phyloP scores from a whole-genome alignment of 352 stramenopile genomes.

The Pythium apleroticum region DNA sequence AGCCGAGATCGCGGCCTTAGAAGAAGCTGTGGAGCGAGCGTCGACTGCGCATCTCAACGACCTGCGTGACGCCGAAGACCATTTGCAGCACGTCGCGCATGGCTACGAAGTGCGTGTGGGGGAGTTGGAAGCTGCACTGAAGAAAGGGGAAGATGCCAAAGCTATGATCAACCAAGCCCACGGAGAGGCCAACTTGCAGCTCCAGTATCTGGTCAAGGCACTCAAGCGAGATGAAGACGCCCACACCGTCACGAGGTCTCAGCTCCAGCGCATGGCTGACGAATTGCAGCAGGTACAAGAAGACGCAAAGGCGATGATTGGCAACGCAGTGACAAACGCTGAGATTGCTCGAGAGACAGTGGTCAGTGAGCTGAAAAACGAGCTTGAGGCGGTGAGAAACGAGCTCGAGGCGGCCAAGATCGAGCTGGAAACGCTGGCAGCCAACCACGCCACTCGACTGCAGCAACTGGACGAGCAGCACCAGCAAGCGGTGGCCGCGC shows the following conservation, averaged over 20 bases:
- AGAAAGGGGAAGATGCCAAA: neutral
- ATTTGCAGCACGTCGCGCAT: neutral
- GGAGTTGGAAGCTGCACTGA: conserved; percentile 7
- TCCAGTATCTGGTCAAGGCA: conserved; percentile 4
- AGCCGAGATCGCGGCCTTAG: conserved; percentile 1
- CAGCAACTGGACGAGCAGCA: neutral
- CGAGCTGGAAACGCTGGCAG: neutral
- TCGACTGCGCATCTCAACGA: conserved; percentile 6
- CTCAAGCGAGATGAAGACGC: conserved; percentile 16
- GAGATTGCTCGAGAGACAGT: neutral
- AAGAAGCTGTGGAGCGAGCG: conserved; percentile 7
- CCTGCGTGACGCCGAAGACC: conserved; percentile 4
- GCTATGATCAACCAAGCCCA: neutral
- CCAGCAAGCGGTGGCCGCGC: neutral
- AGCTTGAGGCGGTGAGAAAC: conserved; percentile 2
- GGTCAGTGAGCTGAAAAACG: conserved; percentile 8
- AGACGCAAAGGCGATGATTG: neutral
- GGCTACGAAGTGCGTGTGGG: neutral
- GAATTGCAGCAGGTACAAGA: neutral
- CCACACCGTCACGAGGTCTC: neutral
- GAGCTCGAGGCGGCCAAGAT: conserved; percentile 2
- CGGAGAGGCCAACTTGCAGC: conserved; percentile 9
- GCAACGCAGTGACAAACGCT: neutral
- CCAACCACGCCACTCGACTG: neutral
- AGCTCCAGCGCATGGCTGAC: neutral